Conservation (phyloP, 352 stramenopile species). For the Bremia lactucae region DNA sequence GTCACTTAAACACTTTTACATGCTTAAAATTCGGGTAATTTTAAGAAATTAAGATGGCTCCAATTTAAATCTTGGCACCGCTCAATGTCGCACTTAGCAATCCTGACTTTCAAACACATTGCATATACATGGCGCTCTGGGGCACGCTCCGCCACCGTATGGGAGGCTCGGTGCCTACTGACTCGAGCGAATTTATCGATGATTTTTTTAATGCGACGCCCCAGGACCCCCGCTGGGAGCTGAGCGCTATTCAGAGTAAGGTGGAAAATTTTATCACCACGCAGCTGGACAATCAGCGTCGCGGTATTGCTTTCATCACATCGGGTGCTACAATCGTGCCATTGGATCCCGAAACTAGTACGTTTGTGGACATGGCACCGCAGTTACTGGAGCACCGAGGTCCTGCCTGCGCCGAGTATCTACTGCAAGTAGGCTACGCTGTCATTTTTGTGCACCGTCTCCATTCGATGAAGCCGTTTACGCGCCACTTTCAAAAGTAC, state of each 20-base stretch:
- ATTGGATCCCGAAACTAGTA: slow-evolving; percentile 47
- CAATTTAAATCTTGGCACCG: no score
- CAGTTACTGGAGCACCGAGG: slow-evolving; percentile 70
- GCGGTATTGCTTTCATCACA: slow-evolving; percentile 74
- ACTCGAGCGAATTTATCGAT: slow-evolving; percentile 68
- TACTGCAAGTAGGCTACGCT: slow-evolving; percentile 68
- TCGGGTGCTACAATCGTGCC: slow-evolving; percentile 70
- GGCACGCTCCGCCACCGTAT: slow-evolving; percentile 71
- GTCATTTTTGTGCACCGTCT: slow-evolving; percentile 77
- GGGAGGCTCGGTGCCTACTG: slow-evolving; percentile 37
- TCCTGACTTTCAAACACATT: no score
- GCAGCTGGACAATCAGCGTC: slow-evolving; percentile 43
- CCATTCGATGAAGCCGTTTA: slow-evolving; percentile 72
- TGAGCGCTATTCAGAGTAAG: slow-evolving; percentile 26
- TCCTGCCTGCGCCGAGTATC: slow-evolving; percentile 64
- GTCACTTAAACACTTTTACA: no score
- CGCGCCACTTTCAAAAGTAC: slow-evolving; percentile 76
- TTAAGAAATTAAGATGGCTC: no score
- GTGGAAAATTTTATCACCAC: slow-evolving; percentile 45
- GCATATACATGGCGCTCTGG: slow-evolving; percentile 79
- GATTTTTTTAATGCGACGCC: slow-evolving; percentile 73
- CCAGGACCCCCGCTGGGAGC: slow-evolving; percentile 47
- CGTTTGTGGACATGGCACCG: slow-evolving; percentile 63
- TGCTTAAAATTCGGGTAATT: no score
- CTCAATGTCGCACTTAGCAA: no score